Base-by-base conservation (phyloP, 495 filamentous ascomycete species). In the Talaromyces adpressus region DNA sequence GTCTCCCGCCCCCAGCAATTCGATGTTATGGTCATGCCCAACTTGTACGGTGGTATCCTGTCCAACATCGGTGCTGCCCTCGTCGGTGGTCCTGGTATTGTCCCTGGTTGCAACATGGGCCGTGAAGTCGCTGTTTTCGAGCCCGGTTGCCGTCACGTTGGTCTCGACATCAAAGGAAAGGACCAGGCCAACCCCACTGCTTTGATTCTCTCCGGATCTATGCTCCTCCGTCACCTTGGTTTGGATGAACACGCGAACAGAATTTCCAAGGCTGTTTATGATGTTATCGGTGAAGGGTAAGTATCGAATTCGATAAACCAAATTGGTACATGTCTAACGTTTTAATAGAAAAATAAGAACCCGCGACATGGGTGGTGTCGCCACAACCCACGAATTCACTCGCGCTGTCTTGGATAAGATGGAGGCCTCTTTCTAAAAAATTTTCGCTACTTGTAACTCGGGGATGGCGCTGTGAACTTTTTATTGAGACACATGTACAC, bases 11-110 rank as follows among this genome's bases (percentile, higher is more conserved):
- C 94, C 64, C 94, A 98, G 81, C 94, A 98, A 79, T 98, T 98
- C 72, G 95, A 98, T 75, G 94, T 98, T 67, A 91, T 98, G 91
- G 94, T 98, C 73, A 98, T 98, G 94, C 94, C 94, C 63, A 98
- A 98, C 81, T 81, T 98, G 72, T 98, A 98, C 81, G 94, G 94
- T 75, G 95, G 95, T 67, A 98, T 98, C 71, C 82, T 98, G 63
- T 98, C 95, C 77, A 98, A 98, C 84, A 93, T 98, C 69, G 95
- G 92, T 70, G 94, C 94, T 70, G 94, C 94, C 63, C 89, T 98
- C n/a, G 94, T 98, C 70, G 94, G 94, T 74, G 94, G 94, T 51
- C 94, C 94, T 27, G 94, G 94, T 79, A 89, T 98, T 62, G 93
- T 98, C 57, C 94, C 94, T 63, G 94, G 94, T 69, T 96, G 92